A percentile compares a stretch with the other conserved stretches of the same genome.
These are phyloP conservation scores for Pestalotiopsis sp. DNA, from an alignment of 2,329 filamentous ascomycete species.

Conservation along the genomic window DNA sequence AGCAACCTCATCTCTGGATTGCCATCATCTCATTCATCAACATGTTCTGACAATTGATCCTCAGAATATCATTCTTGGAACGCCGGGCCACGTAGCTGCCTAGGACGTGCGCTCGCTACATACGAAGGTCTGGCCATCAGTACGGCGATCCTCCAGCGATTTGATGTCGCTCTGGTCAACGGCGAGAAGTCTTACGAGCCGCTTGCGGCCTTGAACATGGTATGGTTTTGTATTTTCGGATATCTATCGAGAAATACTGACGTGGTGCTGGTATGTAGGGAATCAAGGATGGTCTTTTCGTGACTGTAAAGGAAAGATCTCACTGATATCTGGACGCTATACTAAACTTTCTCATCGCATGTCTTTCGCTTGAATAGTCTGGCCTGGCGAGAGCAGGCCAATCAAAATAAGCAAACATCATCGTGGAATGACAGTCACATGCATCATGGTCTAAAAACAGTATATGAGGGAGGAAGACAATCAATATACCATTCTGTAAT, in stretches of 20 bases:
- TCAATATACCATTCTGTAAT: slow-evolving; percentile 6
- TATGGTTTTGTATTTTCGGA: neutral
- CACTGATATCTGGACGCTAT: neutral
- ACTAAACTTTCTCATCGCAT: too few relatives aligned
- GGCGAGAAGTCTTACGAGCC: neutral
- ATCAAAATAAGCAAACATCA: neutral
- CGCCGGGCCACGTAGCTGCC: neutral
- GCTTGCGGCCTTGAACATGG: neutral
- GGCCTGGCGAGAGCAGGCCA: too few relatives aligned
- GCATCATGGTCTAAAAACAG: neutral
- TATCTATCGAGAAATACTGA: neutral
- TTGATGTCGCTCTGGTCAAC: neutral
- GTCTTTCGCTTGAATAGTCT: too few relatives aligned
- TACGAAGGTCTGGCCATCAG: neutral
- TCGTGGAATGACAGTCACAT: neutral
- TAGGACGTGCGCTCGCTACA: neutral
- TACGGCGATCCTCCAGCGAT: neutral
- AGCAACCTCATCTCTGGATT: neutral
- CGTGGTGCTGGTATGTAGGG: neutral
- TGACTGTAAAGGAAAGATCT: neutral
- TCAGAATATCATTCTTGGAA: neutral
- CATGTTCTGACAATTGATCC: neutral
- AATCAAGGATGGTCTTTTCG: neutral
- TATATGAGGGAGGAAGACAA: slow-evolving; percentile 4
- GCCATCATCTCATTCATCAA: neutral